These are phyloP conservation scores for Letharia lupina DNA, from an alignment of 495 filamentous ascomycete species.

Conservation along the genomic window DNA sequence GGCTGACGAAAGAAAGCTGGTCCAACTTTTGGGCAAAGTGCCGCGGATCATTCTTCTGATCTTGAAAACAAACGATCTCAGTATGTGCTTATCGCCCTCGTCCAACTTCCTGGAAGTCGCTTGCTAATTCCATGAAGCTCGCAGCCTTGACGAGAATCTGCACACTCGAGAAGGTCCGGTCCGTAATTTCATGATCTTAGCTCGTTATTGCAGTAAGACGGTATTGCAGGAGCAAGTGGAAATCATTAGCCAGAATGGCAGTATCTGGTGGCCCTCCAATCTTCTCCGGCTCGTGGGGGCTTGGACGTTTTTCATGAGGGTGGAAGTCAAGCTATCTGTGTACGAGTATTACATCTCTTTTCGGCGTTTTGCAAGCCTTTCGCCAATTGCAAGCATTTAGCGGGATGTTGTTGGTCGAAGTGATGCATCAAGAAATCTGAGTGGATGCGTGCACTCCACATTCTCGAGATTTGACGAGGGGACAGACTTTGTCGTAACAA, in stretches of 20 bases:
- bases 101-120: background rate
- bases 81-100: conserved; percentile 33
- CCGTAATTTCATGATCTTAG: conserved; percentile 86
- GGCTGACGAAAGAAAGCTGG: conserved; percentile 37
- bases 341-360: conserved; percentile 41
- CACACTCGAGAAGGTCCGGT: conserved; percentile 83
- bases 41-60: conserved; percentile 90
- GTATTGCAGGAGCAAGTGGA: conserved; percentile 86
- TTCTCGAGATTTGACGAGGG: background rate
- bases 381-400: conserved; percentile 16
- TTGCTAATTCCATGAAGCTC: conserved; percentile 40
- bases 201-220: conserved; percentile 80
- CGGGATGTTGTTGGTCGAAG: background rate
- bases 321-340: conserved; percentile 53
- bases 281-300: conserved; percentile 47
- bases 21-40: conserved; percentile 81
- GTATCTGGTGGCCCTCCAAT: conserved; percentile 47
- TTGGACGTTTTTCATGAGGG: conserved; percentile 50
- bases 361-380: conserved; percentile 18
- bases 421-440: background rate
- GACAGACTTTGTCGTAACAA: background rate
- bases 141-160: conserved; percentile 87
- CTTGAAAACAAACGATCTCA: conserved; percentile 96
- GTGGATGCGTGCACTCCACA: background rate
- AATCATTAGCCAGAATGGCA: conserved; percentile 49